phyloP scores from a whole-genome alignment of 164 flowering plant species.

The Sextonia rubra region DNA sequence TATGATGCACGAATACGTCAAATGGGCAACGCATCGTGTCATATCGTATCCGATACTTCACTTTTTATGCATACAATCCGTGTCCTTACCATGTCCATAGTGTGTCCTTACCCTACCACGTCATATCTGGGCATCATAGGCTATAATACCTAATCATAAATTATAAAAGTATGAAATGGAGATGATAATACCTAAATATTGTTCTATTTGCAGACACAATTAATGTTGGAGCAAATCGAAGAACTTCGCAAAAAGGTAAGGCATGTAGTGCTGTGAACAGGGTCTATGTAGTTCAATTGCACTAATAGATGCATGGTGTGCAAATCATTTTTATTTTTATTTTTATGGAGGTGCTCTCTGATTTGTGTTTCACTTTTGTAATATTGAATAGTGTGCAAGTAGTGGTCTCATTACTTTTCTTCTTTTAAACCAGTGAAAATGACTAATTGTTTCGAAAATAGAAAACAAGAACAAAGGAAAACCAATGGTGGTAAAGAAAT shows the following conservation, averaged over 20 bases:
- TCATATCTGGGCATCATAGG: no score
- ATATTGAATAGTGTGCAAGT: background rate
- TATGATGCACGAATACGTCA: background rate
- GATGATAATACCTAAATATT: background rate
- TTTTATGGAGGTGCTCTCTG: background rate
- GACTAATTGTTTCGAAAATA: background rate
- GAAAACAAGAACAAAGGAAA: background rate
- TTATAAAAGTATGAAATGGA: background rate
- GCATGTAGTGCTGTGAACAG: background rate
- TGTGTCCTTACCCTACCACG: no score
- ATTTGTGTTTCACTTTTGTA: background rate
- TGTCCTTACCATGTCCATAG: no score
- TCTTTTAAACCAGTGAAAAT: background rate
- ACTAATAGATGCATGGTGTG: background rate
- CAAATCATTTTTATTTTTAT: background rate
- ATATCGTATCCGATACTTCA: no score
- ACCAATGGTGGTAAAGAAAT: no score
- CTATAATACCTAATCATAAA: background rate
- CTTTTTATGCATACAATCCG: no score
- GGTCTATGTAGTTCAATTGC: background rate
- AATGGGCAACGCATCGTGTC: no score
- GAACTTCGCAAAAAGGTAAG: conserved; percentile 77
- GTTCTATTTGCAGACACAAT: conserved; percentile 47
- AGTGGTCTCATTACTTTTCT: background rate
- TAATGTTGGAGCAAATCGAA: conserved; percentile 83